Conservation (phyloP, 106 monocot genomes). For the Chionographis japonica region DNA sequence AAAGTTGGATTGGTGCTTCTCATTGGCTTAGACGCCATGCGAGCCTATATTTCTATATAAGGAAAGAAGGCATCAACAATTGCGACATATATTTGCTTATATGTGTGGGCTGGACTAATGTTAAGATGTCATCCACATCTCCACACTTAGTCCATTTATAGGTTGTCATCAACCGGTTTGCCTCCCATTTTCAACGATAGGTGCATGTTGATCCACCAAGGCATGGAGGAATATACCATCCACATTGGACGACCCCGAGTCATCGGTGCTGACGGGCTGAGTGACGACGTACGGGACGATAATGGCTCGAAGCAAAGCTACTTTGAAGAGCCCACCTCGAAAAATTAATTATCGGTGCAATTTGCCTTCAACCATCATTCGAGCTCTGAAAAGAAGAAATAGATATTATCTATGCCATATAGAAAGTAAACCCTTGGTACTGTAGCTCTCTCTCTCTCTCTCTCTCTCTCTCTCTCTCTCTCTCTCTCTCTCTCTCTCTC, state of each 20-base stretch:
- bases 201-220: slow-evolving; percentile 3
- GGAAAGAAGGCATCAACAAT: slow-evolving; percentile 3
- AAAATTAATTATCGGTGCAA: background rate
- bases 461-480: too few relatives aligned
- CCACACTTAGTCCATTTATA: slow-evolving; percentile 3
- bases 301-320: background rate
- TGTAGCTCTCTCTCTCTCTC: too few relatives aligned
- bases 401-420: too few relatives aligned
- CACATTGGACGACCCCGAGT: background rate
- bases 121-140: slow-evolving; percentile 1
- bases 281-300: background rate
- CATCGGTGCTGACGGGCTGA: background rate
- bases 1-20: background rate
- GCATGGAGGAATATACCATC: background rate
- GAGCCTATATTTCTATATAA: slow-evolving; percentile 3
- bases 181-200: background rate
- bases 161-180: background rate
- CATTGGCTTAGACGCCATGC: slow-evolving; percentile 2
- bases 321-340: background rate
- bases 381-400: too few relatives aligned
- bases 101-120: background rate
- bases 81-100: background rate
- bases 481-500: too few relatives aligned
- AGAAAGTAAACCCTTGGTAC: too few relatives aligned
- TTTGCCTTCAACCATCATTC: too few relatives aligned